phyloP scores from a whole-genome alignment of 2,329 filamentous ascomycete genomes.

The Nemania diffusa region DNA sequence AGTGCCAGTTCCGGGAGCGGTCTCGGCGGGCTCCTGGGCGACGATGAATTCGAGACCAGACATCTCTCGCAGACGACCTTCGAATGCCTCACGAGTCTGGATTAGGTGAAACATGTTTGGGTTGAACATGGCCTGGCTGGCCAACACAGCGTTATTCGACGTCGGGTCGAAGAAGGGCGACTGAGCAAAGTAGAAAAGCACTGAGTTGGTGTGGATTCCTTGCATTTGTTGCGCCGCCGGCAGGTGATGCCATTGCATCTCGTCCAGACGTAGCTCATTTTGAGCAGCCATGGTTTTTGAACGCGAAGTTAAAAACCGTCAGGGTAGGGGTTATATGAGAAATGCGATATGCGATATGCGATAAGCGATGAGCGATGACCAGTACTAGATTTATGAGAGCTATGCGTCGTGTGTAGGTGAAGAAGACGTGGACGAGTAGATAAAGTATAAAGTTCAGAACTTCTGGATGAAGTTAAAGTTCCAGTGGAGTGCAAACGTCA shows the following conservation, averaged over 20 bases:
- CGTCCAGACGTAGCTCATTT: slow-evolving; percentile 63
- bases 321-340: no score
- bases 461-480: slow-evolving; percentile 8
- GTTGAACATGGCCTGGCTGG: slow-evolving; percentile 71
- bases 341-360: background rate
- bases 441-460: background rate
- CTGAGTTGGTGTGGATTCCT: slow-evolving; percentile 71
- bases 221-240: slow-evolving; percentile 61
- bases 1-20: slow-evolving; percentile 67
- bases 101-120: slow-evolving; percentile 66
- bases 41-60: slow-evolving; percentile 74
- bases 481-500: slow-evolving; percentile 30
- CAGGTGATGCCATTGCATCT: slow-evolving; percentile 73
- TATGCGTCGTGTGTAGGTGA: background rate
- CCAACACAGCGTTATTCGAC: slow-evolving; percentile 73
- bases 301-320: background rate
- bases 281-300: slow-evolving; percentile 38
- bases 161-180: slow-evolving; percentile 76
- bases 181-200: slow-evolving; percentile 74
- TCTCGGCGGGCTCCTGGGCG: slow-evolving; percentile 72
- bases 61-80: slow-evolving; percentile 71
- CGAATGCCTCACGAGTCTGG: slow-evolving; percentile 70
- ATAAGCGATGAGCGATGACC: background rate
- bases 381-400: background rate
- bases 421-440: background rate